These are phyloP conservation scores for Umbelopsis sp. DNA, from an alignment of 192 early-diverging fungal genomes.

Conservation along the genomic window DNA sequence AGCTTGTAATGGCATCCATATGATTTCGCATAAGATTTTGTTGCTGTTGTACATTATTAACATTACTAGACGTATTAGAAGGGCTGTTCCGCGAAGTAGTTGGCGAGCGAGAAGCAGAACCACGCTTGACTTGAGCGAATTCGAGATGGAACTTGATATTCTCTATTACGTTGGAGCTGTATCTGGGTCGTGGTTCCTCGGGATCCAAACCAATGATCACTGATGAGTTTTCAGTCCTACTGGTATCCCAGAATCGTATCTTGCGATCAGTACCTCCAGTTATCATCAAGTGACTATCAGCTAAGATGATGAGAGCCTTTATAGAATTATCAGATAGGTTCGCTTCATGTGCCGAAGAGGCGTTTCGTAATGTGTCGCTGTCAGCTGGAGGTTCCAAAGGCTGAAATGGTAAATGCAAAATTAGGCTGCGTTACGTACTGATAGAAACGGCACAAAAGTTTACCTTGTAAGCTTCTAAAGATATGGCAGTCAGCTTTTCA, in stretches of 20 bases:
- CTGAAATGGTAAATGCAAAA: constrained; percentile 36
- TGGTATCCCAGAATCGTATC: constrained; percentile 83
- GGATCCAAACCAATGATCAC: constrained; percentile 68
- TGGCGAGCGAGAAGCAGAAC: neutral
- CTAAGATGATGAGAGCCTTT: constrained; percentile 59
- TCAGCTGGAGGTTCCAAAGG: constrained; percentile 42
- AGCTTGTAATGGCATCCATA: constrained; percentile 75
- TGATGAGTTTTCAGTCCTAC: constrained; percentile 69
- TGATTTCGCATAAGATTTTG: constrained; percentile 65
- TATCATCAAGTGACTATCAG: constrained; percentile 67
- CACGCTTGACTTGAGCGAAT: constrained; percentile 13
- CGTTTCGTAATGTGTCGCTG: constrained; percentile 53
- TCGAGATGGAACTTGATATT: constrained; percentile 44
- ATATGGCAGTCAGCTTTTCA: constrained; percentile 47
- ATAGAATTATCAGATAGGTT: constrained; percentile 62
- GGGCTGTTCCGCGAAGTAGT: neutral
- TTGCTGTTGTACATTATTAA: constrained; percentile 43
- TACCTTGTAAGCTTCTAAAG: constrained; percentile 54
- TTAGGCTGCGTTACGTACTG: neutral
- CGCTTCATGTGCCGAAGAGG: constrained; percentile 57
- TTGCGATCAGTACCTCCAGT: constrained; percentile 85
- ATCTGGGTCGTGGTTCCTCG: constrained; percentile 59
- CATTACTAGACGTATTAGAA: neutral
- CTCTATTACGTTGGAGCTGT: constrained; percentile 65
- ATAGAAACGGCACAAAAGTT: neutral